These are phyloP conservation scores for Austroboletus rostrupii DNA, from an alignment of 1,284 basidiomycete species.

Conservation along the genomic window DNA sequence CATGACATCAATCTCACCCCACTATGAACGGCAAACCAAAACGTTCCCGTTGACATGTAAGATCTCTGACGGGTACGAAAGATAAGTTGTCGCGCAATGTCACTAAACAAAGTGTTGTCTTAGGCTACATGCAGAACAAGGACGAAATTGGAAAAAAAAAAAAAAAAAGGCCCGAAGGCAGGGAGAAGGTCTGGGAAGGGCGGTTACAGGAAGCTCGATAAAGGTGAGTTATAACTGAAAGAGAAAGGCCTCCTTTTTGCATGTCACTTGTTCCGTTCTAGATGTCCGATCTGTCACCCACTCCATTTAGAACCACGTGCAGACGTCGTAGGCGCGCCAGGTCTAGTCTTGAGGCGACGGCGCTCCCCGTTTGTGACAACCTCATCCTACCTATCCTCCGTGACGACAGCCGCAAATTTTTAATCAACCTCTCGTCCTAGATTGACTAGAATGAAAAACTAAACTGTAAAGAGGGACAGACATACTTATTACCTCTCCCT, in stretches of 20 bases:
- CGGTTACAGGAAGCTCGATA: constrained; percentile 55
- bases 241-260: no score
- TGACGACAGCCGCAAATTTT: constrained; percentile 1
- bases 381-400: constrained; percentile 54
- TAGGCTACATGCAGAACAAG: constrained; percentile 72
- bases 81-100: neutral
- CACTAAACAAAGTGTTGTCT: constrained; percentile 1
- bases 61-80: constrained; percentile 63
- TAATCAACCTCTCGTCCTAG: constrained; percentile 31
- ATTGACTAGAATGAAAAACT: constrained; percentile 79
- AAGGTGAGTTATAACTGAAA: no score
- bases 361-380: constrained; percentile 80
- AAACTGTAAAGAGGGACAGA: constrained; percentile 70
- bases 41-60: constrained; percentile 61
- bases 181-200: constrained; percentile 78
- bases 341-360: constrained; percentile 83
- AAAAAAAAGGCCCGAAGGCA: constrained; percentile 83
- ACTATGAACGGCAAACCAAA: constrained; percentile 59
- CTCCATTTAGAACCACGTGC: constrained; percentile 81
- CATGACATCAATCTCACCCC: constrained; percentile 57
- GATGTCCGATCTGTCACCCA: constrained; percentile 66
- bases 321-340: constrained; percentile 84
- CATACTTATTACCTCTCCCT: constrained; percentile 87
- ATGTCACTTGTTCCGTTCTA: no score
- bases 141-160: constrained; percentile 74